phyloP scores from a whole-genome alignment of 129 eudicot genomes.

The Saussurea involucrata region DNA sequence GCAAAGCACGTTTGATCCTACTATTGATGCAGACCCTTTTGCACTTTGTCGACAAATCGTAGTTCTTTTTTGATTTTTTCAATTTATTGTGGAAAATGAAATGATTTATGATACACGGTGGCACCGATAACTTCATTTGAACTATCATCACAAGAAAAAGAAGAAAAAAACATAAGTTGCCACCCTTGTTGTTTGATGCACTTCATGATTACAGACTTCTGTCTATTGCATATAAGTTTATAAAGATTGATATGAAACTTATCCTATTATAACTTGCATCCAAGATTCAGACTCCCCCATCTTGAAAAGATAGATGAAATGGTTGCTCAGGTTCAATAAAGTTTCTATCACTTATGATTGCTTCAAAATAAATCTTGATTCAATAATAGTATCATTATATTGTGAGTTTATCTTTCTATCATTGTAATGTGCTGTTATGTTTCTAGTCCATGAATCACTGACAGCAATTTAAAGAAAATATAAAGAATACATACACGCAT shows the following conservation, averaged over 20 bases:
- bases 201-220: neutral
- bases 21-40: neutral
- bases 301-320: neutral
- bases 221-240: neutral
- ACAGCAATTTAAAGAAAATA: too few relatives aligned
- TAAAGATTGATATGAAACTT: neutral
- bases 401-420: neutral
- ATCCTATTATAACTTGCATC: neutral
- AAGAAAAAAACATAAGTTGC: neutral
- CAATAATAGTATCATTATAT: neutral
- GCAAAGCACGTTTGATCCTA: neutral
- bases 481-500: too few relatives aligned
- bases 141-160: neutral
- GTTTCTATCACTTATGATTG: neutral
- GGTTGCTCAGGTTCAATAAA: neutral
- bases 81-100: neutral
- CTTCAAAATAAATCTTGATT: neutral
- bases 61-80: neutral
- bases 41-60: constrained; percentile 2
- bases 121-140: neutral
- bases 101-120: neutral
- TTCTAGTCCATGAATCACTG: too few relatives aligned
- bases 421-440: too few relatives aligned
- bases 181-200: neutral
- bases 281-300: neutral